Conservation (phyloP, 208 protist species). For the Acanthamoeba triangularis region DNA sequence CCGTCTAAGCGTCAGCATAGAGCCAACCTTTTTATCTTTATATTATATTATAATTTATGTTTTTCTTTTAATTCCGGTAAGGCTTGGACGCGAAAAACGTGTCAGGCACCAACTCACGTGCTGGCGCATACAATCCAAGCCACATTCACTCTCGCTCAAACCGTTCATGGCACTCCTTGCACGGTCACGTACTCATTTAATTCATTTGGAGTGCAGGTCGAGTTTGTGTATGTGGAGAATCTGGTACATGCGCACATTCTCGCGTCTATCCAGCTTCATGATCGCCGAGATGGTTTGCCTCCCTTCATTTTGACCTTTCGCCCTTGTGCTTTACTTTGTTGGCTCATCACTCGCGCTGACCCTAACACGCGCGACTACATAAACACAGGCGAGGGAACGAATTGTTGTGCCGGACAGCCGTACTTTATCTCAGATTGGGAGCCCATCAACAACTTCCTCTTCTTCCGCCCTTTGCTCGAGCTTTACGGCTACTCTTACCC, state of each 20-base stretch:
- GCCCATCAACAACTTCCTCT: conserved; percentile 84
- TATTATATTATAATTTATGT: too few relatives aligned
- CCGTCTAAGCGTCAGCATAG: conserved; percentile 55
- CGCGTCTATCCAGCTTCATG: conserved; percentile 51
- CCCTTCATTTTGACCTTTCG: background rate
- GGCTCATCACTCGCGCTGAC: too few relatives aligned
- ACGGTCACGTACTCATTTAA: background rate
- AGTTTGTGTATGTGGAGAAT: conserved; percentile 86
- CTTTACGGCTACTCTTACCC: conserved; percentile 67
- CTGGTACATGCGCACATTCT: conserved; percentile 79
- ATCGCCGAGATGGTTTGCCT: background rate
- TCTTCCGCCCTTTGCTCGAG: conserved; percentile 80
- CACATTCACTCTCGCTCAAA: background rate
- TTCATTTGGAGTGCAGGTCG: background rate
- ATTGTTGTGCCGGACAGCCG: conserved; percentile 29
- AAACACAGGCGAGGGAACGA: background rate
- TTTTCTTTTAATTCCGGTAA: conserved; percentile 9
- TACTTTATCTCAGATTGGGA: conserved; percentile 83
- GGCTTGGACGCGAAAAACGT: background rate
- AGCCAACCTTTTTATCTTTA: background rate
- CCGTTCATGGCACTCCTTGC: background rate
- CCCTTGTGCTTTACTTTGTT: background rate
- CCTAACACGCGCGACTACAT: background rate
- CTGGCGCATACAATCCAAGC: background rate
- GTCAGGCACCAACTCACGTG: background rate